Conservation (phyloP, 1,284 basidiomycete genomes). For the Apiotrichum mycotoxinovorans region DNA sequence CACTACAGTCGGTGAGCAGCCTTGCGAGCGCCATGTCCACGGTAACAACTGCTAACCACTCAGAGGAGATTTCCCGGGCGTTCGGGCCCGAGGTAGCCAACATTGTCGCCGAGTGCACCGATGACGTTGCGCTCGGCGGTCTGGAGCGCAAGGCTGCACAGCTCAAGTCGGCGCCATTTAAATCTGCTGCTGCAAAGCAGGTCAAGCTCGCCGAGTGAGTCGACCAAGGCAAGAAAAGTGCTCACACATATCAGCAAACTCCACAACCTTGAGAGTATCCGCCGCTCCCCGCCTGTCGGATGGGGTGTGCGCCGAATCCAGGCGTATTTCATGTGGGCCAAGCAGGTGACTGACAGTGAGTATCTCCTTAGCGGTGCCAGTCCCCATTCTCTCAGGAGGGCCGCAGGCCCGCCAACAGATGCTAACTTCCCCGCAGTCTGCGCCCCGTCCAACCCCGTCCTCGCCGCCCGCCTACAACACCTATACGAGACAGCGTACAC, state of each 20-base stretch:
- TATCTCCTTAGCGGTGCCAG: too few relatives aligned
- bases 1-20: slow-evolving; percentile 38
- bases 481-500: slow-evolving; percentile 48
- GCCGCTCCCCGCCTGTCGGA: slow-evolving; percentile 43
- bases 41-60: background rate
- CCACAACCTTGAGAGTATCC: slow-evolving; percentile 49
- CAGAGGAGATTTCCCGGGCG: slow-evolving; percentile 38
- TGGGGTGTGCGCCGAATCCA: slow-evolving; percentile 47
- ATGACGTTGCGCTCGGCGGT: slow-evolving; percentile 34
- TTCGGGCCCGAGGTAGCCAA: slow-evolving; percentile 47
- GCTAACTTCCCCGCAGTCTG: slow-evolving; percentile 30
- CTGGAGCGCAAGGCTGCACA: slow-evolving; percentile 47
- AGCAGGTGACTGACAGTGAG: slow-evolving; percentile 49
- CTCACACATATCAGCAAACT: slow-evolving; percentile 38
- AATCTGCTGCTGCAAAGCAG: slow-evolving; percentile 47
- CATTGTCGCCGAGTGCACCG: slow-evolving; percentile 50
- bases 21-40: background rate
- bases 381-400: too few relatives aligned
- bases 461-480: slow-evolving; percentile 37
- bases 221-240: too few relatives aligned
- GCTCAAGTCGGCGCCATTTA: slow-evolving; percentile 43
- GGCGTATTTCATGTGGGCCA: slow-evolving; percentile 50
- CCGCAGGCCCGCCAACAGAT: too few relatives aligned
- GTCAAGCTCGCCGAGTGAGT: slow-evolving; percentile 50
- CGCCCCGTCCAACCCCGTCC: slow-evolving; percentile 38